phyloP scores from a whole-genome alignment of 2,329 filamentous ascomycete genomes.

The Aspergillus fumigatus region DNA sequence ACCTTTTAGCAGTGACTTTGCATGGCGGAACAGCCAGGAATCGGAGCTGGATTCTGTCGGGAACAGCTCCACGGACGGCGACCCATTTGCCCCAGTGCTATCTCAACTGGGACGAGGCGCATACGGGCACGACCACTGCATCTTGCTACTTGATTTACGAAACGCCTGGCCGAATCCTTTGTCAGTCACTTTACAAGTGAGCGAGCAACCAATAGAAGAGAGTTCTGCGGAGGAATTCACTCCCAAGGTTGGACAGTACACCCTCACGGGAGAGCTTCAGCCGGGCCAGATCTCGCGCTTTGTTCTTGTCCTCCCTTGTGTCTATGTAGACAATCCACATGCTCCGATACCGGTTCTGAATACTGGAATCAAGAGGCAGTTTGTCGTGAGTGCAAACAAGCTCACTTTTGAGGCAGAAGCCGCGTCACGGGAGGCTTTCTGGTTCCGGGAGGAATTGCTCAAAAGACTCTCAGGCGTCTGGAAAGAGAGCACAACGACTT shows the following conservation, averaged over 20 bases:
- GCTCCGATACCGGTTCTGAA: constrained; percentile 75
- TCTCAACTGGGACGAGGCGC: constrained; percentile 37
- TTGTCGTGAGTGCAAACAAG: constrained; percentile 77
- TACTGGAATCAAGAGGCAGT: constrained; percentile 79
- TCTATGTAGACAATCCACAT: constrained; percentile 73
- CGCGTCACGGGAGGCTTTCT: constrained; percentile 76
- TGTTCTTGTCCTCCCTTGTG: constrained; percentile 68
- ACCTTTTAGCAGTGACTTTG: constrained; percentile 65
- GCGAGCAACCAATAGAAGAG: constrained; percentile 20
- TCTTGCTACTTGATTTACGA: constrained; percentile 76
- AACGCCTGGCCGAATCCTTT: constrained; percentile 87
- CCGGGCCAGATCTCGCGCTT: constrained; percentile 65
- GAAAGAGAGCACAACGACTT: constrained; percentile 52
- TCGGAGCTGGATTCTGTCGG: constrained; percentile 3
- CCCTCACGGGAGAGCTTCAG: constrained; percentile 46
- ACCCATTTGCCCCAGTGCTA: constrained; percentile 45
- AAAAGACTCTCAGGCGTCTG: constrained; percentile 67
- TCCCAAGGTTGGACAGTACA: constrained; percentile 19
- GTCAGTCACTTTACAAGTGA: constrained; percentile 56
- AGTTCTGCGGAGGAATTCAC: constrained; percentile 15
- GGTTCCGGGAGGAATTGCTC: constrained; percentile 81
- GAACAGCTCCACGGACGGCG: constrained; percentile 24
- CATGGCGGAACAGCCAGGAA: constrained; percentile 51
- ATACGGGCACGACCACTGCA: constrained; percentile 61
- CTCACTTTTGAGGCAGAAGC: constrained; percentile 76